Percentiles rank a stretch among this genome's conserved stretches.
Conservation (phyloP, 2,329 filamentous ascomycete species). For the Xylaria digitata region DNA sequence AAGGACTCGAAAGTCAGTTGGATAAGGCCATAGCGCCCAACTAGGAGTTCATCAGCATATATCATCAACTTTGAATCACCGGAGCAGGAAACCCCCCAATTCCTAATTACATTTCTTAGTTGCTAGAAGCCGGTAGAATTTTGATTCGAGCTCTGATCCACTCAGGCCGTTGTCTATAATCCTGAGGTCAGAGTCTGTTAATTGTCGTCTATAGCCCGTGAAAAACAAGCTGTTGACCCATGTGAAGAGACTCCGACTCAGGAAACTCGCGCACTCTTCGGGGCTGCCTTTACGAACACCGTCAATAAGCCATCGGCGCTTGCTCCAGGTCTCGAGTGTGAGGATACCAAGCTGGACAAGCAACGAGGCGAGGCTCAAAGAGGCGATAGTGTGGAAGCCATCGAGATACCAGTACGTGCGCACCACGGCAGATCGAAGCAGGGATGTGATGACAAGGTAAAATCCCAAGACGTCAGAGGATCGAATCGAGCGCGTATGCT, state of each 20-base stretch:
- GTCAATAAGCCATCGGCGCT: conserved; percentile 30
- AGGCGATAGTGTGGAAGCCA: conserved; percentile 27
- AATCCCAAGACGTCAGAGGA: conserved; percentile 35
- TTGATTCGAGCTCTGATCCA: conserved; percentile 19
- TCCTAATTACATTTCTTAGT: conserved; percentile 32
- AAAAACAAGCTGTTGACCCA: conserved; percentile 40
- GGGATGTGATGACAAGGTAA: conserved; percentile 35
- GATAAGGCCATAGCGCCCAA: conserved; percentile 27
- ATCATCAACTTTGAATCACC: background rate
- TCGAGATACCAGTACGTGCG: conserved; percentile 39
- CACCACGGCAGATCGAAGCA: conserved; percentile 32
- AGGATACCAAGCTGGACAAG: conserved; percentile 37
- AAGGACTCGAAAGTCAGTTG: conserved; percentile 25
- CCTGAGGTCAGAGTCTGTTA: conserved; percentile 35
- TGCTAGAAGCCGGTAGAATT: conserved; percentile 22
- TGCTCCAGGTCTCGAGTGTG: conserved; percentile 36
- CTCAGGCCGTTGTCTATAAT: conserved; percentile 34
- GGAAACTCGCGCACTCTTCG: conserved; percentile 38
- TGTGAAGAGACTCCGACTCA: conserved; percentile 37
- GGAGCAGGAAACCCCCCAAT: background rate
- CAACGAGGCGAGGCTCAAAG: conserved; percentile 25
- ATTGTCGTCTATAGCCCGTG: conserved; percentile 32
- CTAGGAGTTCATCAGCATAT: conserved; percentile 23
- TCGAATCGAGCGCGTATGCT: conserved; percentile 34
- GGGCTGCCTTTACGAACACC: conserved; percentile 4